Evolutionary conservation across 148 eudicot species (phyloP).

Genomic region (Silene latifolia): DNA sequence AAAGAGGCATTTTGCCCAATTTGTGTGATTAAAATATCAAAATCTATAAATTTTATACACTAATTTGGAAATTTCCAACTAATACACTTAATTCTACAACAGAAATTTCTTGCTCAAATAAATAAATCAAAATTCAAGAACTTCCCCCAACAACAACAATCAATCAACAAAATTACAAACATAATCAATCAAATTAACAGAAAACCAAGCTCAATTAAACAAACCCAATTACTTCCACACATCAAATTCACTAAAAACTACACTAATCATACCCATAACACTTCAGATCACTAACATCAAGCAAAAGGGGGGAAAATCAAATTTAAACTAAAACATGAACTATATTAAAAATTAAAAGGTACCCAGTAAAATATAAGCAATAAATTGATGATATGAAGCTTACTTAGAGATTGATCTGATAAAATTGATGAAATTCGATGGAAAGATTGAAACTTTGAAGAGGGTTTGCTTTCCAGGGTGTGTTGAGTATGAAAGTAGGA

Average conservation of each 20-base stretch:
- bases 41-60: too few species aligned
- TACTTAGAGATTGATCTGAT: constrained; percentile 5
- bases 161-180: not conserved
- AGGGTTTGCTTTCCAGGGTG: constrained; percentile 1
- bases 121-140: not conserved
- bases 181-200: constrained; percentile 12
- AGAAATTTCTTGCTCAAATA: not conserved
- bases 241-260: constrained; percentile 5
- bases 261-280: not conserved
- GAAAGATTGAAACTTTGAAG: not conserved
- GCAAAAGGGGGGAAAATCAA: not conserved
- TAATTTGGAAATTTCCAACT: not conserved
- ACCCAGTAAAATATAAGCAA: constrained; percentile 10
- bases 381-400: not conserved
- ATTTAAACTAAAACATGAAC: not conserved
- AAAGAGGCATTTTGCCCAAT: not conserved
- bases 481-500: constrained; percentile 18
- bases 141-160: not conserved
- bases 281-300: constrained; percentile 28
- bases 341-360: not conserved
- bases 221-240: constrained; percentile 8
- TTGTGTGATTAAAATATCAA: too few species aligned
- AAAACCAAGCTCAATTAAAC: not conserved
- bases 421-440: not conserved
- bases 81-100: not conserved